These are phyloP conservation scores for Hericium erinaceus DNA, from an alignment of 768 basidiomycete species.

Conservation along the genomic window DNA sequence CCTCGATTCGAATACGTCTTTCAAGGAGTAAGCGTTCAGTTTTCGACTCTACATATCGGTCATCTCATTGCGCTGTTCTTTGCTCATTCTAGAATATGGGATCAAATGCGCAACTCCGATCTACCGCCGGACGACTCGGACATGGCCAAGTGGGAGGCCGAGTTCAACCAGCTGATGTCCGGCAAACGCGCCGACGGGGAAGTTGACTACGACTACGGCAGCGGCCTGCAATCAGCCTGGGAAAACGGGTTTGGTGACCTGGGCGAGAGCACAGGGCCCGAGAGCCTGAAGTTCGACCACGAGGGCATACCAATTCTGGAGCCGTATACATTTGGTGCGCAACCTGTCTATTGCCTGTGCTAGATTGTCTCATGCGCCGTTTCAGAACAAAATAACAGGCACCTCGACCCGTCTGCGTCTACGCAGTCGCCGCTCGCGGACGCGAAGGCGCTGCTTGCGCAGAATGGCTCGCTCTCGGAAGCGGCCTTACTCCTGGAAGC, in stretches of 20 bases:
- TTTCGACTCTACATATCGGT: slow-evolving; percentile 39
- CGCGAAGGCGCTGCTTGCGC: slow-evolving; percentile 68
- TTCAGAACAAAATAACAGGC: slow-evolving; percentile 65
- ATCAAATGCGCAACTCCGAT: slow-evolving; percentile 48
- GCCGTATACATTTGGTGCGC: slow-evolving; percentile 71
- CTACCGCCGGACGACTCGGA: slow-evolving; percentile 51
- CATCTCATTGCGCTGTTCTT: slow-evolving; percentile 12
- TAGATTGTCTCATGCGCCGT: neutral
- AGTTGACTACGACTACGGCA: slow-evolving; percentile 43
- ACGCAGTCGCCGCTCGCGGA: slow-evolving; percentile 47
- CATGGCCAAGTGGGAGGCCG: slow-evolving; percentile 72
- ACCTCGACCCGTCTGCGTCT: slow-evolving; percentile 42
- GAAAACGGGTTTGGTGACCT: slow-evolving; percentile 25
- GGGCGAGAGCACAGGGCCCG: slow-evolving; percentile 22
- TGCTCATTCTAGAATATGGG: slow-evolving; percentile 42
- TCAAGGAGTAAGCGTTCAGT: no score
- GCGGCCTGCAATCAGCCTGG: slow-evolving; percentile 52
- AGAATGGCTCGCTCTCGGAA: slow-evolving; percentile 82
- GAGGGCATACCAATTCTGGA: slow-evolving; percentile 71
- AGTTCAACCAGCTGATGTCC: slow-evolving; percentile 73
- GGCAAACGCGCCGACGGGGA: slow-evolving; percentile 51
- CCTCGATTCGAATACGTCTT: no score
- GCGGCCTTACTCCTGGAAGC: slow-evolving; percentile 84
- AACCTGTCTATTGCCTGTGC: neutral
- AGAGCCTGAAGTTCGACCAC: slow-evolving; percentile 44